Evolutionary conservation across 2,329 filamentous ascomycete species (phyloP).

Genomic region (Sarocladium strictum): DNA sequence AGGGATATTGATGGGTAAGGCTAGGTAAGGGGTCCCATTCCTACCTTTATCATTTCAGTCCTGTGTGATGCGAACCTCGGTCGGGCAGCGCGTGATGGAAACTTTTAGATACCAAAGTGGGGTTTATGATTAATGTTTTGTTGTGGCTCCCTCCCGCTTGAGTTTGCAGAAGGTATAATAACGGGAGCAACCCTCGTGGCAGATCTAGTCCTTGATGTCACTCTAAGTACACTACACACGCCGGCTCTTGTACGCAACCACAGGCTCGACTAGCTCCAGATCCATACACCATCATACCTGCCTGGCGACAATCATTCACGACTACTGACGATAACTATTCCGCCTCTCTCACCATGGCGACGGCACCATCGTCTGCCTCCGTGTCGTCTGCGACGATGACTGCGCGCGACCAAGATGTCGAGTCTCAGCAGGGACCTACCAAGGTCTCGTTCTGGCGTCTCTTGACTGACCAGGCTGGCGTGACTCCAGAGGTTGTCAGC

Average conservation of each 20-base stretch:
- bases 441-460: slow-evolving; percentile 43
- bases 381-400: slow-evolving; percentile 26
- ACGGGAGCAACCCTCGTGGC: background rate
- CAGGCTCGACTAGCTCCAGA: background rate
- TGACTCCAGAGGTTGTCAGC: slow-evolving; percentile 51
- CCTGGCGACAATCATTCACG: too few relatives aligned
- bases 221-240: background rate
- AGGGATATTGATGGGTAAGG: slow-evolving; percentile 2
- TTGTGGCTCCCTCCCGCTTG: background rate
- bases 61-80: background rate
- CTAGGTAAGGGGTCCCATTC: background rate
- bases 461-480: slow-evolving; percentile 50
- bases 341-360: background rate
- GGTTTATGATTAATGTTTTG: background rate
- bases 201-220: background rate
- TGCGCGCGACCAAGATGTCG: slow-evolving; percentile 30
- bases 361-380: slow-evolving; percentile 9
- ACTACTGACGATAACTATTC: background rate
- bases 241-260: background rate
- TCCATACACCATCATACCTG: background rate
- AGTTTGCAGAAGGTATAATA: background rate
- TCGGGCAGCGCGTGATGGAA: background rate
- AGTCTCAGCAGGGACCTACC: slow-evolving; percentile 29
- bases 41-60: background rate
- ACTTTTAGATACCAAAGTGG: background rate